Conservation (phyloP, 805 yeast genomes). For the Lipomyces yamadae region DNA sequence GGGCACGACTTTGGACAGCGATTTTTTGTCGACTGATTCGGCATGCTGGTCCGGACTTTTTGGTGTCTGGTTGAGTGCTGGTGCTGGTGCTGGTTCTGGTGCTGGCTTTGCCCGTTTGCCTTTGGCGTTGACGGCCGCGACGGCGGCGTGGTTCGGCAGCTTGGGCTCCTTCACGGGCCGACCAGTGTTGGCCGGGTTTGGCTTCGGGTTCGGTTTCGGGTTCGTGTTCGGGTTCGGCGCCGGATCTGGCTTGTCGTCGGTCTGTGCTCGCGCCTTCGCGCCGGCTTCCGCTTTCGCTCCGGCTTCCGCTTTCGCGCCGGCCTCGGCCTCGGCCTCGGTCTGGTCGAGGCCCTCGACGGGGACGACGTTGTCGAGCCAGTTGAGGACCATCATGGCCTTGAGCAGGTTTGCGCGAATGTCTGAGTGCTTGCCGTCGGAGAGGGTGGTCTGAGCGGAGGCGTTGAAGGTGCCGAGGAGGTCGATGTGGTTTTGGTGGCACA, state of each 20-base stretch:
- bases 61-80: neutral
- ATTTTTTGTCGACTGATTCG: neutral
- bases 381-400: slow-evolving; percentile 35
- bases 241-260: too few species aligned
- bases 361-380: slow-evolving; percentile 32
- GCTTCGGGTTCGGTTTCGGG: neutral
- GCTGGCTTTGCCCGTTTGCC: neutral
- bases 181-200: neutral
- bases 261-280: too few species aligned
- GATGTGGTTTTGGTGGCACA: slow-evolving; percentile 20
- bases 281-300: too few species aligned
- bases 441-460: slow-evolving; percentile 32
- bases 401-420: slow-evolving; percentile 34
- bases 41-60: too few species aligned
- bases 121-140: neutral
- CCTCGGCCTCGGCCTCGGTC: neutral
- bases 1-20: neutral
- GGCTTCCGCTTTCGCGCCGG: too few species aligned
- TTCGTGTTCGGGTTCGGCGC: neutral
- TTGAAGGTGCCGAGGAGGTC: slow-evolving; percentile 36
- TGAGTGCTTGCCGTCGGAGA: slow-evolving; percentile 35
- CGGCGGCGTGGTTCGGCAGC: neutral
- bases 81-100: neutral
- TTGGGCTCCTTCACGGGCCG: neutral
- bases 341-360: slow-evolving; percentile 13